These are phyloP conservation scores for Ascochyta rabiei DNA, from an alignment of 2,329 filamentous ascomycete species.

Conservation along the genomic window DNA sequence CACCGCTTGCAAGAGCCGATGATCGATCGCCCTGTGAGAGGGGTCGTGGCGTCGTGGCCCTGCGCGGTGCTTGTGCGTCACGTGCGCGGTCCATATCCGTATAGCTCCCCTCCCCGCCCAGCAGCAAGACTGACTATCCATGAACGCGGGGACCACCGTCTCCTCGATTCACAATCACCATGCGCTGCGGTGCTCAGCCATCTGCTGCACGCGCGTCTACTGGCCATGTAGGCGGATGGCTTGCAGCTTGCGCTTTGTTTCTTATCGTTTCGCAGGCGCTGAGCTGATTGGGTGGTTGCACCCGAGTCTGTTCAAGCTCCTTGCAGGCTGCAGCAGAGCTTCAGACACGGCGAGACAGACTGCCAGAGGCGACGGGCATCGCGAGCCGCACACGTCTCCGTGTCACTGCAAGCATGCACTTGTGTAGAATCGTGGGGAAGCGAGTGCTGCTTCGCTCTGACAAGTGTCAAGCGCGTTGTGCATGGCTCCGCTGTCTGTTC, in stretches of 20 bases:
- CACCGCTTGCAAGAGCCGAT: slow-evolving; percentile 5
- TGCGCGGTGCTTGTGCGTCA: not conserved
- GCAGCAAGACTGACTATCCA: too few relatives aligned
- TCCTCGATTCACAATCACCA: too few relatives aligned
- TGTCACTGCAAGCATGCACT: not conserved
- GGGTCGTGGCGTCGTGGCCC: not conserved
- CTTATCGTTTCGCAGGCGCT: slow-evolving; percentile 5
- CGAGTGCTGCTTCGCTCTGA: not conserved
- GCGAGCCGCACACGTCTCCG: not conserved
- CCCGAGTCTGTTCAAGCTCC: not conserved
- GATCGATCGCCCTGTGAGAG: not conserved
- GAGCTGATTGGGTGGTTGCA: slow-evolving; percentile 5
- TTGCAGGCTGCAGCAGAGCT: not conserved
- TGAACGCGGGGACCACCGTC: too few relatives aligned
- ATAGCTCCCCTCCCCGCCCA: too few relatives aligned
- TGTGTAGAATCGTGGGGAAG: not conserved
- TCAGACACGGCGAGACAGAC: slow-evolving; percentile 5
- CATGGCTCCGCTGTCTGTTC: slow-evolving; percentile 8
- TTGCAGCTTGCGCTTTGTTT: not conserved
- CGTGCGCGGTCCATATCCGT: not conserved
- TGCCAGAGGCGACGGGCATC: slow-evolving; percentile 1
- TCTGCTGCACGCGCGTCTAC: not conserved
- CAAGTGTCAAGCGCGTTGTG: too few relatives aligned
- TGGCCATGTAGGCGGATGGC: not conserved
- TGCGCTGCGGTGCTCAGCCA: too few relatives aligned